Evolutionary conservation across 306 rosid genomes (phyloP).

Genomic region (Oxytropis ochrocephala): DNA sequence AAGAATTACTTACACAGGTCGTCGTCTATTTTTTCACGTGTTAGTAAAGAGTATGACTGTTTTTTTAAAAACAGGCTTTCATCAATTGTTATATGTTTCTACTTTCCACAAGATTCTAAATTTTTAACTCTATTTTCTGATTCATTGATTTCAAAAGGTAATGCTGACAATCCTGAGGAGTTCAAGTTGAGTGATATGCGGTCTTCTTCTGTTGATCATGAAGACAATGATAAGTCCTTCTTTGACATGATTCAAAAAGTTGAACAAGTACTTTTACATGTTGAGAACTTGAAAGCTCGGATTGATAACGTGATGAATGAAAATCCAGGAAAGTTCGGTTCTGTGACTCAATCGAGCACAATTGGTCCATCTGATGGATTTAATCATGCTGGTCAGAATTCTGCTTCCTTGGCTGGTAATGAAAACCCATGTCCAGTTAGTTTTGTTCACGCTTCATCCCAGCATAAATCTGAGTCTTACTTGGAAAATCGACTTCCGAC

Average conservation of each 20-base stretch:
- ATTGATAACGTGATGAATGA: conserved; percentile 51
- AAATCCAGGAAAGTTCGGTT: conserved; percentile 47
- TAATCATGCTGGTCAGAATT: conserved; percentile 28
- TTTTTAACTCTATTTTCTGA: conserved; percentile 2
- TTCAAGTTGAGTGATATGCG: conserved; percentile 30
- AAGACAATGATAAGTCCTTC: conserved; percentile 40
- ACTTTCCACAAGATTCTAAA: conserved; percentile 14
- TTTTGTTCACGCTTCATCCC: conserved; percentile 29
- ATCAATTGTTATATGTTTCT: conserved; percentile 11
- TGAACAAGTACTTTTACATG: conserved; percentile 46
- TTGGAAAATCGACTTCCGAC: conserved; percentile 30
- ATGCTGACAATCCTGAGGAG: conserved; percentile 32
- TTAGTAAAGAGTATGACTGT: background rate
- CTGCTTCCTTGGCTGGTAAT: conserved; percentile 30
- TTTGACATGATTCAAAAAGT: conserved; percentile 42
- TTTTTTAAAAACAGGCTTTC: background rate
- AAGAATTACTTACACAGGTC: background rate
- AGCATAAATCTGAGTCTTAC: conserved; percentile 27
- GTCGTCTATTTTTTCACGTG: conserved; percentile 1
- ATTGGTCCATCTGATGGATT: conserved; percentile 30
- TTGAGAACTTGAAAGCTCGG: conserved; percentile 53
- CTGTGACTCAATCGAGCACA: conserved; percentile 32
- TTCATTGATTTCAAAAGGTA: conserved; percentile 29
- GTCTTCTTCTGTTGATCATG: conserved; percentile 33
- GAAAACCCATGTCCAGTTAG: conserved; percentile 27